phyloP scores from a whole-genome alignment of 352 stramenopile genomes.

The Pythium periplocum region DNA sequence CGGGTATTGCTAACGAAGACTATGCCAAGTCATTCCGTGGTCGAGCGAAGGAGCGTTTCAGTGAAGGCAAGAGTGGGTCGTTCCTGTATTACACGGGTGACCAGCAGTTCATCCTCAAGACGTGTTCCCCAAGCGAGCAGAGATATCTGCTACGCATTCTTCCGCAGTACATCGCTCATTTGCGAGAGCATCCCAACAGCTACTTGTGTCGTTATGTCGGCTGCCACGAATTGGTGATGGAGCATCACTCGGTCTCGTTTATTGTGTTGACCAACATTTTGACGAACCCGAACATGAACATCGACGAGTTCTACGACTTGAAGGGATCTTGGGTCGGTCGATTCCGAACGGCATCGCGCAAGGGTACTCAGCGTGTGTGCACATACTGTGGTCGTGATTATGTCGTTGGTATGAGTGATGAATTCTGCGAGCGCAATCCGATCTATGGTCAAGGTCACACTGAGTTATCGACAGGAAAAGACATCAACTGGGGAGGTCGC shows the following conservation, averaged over 20 bases:
- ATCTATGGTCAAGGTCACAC: constrained; percentile 55
- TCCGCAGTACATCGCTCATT: constrained; percentile 81
- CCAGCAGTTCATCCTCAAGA: constrained; percentile 88
- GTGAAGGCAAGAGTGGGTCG: constrained; percentile 84
- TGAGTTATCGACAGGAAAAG: constrained; percentile 81
- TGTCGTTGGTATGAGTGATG: constrained; percentile 80
- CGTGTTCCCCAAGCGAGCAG: constrained; percentile 76
- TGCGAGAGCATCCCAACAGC: constrained; percentile 79
- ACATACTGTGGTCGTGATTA: constrained; percentile 87
- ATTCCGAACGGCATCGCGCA: constrained; percentile 50
- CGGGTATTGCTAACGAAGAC: constrained; percentile 64
- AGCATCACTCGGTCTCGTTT: constrained; percentile 82
- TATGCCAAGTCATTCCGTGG: constrained; percentile 78
- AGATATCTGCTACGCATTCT: constrained; percentile 84
- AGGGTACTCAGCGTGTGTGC: constrained; percentile 72
- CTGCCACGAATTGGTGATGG: constrained; percentile 83
- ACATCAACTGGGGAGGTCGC: constrained; percentile 83
- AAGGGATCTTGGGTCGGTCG: constrained; percentile 89
- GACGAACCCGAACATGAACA: constrained; percentile 78
- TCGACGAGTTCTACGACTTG: constrained; percentile 87
- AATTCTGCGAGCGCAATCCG: constrained; percentile 67
- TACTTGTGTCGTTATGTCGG: constrained; percentile 86
- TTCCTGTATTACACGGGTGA: constrained; percentile 90
- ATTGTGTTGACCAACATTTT: constrained; percentile 88
- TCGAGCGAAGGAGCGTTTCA: constrained; percentile 83